Base-by-base conservation (phyloP, 805 yeast genomes). In the Yarrowia alimentaria region DNA sequence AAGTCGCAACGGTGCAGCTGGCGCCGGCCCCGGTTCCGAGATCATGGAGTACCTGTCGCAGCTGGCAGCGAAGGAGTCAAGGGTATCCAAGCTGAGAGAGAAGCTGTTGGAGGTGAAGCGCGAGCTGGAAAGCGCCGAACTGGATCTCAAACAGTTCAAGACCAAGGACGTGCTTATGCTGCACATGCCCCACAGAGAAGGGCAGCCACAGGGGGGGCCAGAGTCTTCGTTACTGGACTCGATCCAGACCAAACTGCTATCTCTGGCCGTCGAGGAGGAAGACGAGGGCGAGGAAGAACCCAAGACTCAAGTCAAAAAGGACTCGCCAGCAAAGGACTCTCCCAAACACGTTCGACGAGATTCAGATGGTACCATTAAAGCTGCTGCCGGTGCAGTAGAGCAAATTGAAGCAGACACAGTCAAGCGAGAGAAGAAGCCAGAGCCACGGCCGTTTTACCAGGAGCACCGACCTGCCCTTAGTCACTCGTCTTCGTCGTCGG, bases 31-130 rank as follows among this genome's bases (percentile, higher is more conserved):
- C n/a, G 47, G 47, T 8, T 40, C 47, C 10, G 50, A 43, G 17
- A 30, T 43, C 13, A 43, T 31, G 35, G 32, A 30, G 25, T 64
- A 60, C 53, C 58, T 66, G 42, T 60, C 67, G 20, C 60, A 65
- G 40, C 61, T 70, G 25, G 74, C 74, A 1, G 58, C 64, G 20
- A 64, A 66, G 51, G 71, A 70, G 54, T 61, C 71, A 2, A 62
- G 61, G 4, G 69, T 70, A 8, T 61, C 63, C 18, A 71, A 68
- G 49, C 60, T 70, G 24, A 54, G 61, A 14, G 63, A 60, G 38
- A 66, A 60, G 25, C 38, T 63, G 30, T 52, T 53, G 21, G 54
- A 60, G 28, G 55, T 66, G n/a, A 60, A 57, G 40, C 58, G 53
- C 21, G 63, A 64, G 42, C 61, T 70, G 50, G 56, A 58, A 24